phyloP scores from a whole-genome alignment of 2,329 filamentous ascomycete genomes.

The Huntiella moniliformis region DNA sequence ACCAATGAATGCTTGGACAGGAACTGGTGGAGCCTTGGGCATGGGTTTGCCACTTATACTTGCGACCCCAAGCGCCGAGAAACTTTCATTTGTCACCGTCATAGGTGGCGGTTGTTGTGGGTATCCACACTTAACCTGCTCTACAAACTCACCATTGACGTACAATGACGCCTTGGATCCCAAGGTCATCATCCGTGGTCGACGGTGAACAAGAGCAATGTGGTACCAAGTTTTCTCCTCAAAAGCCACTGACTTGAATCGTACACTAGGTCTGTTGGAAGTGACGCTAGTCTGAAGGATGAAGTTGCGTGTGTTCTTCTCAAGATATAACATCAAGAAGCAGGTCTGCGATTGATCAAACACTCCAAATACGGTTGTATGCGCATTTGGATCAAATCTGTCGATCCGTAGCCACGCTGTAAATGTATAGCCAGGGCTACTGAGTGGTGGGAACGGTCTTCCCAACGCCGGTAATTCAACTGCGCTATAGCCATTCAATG shows the following conservation, averaged over 20 bases:
- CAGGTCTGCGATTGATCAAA: conserved; percentile 86
- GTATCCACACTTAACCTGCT: conserved; percentile 79
- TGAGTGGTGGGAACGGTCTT: conserved; percentile 63
- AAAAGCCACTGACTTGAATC: conserved; percentile 74
- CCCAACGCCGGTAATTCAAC: conserved; percentile 79
- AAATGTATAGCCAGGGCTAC: conserved; percentile 73
- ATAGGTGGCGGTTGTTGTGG: conserved; percentile 56
- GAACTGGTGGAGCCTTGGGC: neutral
- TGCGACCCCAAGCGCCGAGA: neutral
- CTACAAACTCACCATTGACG: conserved; percentile 81
- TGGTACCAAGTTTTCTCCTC: conserved; percentile 76
- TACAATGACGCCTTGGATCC: conserved; percentile 73
- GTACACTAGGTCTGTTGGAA: conserved; percentile 68
- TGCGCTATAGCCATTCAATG: conserved; percentile 70
- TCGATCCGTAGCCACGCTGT: conserved; percentile 80
- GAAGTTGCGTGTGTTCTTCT: conserved; percentile 81
- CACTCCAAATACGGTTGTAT: conserved; percentile 90
- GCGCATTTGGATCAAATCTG: conserved; percentile 61
- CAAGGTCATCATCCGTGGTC: conserved; percentile 48
- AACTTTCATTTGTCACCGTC: conserved; percentile 22
- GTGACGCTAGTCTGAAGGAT: conserved; percentile 91
- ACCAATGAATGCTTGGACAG: conserved; percentile 80
- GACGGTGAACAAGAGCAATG: conserved; percentile 69
- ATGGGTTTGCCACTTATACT: conserved; percentile 1
- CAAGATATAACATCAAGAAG: conserved; percentile 83